A percentile compares a stretch with the other conserved stretches of the same genome.
Evolutionary conservation across 495 filamentous ascomycete genomes (phyloP).

Genomic region (Tuber borchii): DNA sequence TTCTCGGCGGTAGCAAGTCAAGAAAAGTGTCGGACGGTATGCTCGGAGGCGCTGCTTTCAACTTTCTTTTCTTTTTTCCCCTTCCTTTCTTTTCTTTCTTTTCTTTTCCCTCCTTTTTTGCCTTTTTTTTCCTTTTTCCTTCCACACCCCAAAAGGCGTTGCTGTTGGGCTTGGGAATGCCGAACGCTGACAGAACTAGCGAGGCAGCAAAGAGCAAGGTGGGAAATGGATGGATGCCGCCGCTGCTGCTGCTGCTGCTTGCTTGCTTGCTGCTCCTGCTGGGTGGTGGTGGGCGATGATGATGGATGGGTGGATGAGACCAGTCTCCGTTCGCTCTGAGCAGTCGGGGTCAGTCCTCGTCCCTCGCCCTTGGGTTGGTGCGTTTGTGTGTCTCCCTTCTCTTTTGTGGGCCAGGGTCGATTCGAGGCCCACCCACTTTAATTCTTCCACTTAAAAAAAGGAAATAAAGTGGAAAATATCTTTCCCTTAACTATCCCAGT

Average conservation of each 20-base stretch:
- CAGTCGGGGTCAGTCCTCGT: background rate
- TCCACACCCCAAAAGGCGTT: slow-evolving; percentile 1
- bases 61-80: background rate
- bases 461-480: slow-evolving; percentile 4
- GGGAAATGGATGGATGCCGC: background rate
- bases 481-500: background rate
- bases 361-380: background rate
- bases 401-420: background rate
- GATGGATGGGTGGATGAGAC: slow-evolving; percentile 3
- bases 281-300: background rate
- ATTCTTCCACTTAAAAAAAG: background rate
- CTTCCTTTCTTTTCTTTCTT: background rate
- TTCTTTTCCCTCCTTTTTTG: background rate
- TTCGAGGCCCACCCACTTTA: background rate
- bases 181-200: slow-evolving; percentile 1
- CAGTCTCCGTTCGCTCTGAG: background rate
- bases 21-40: background rate
- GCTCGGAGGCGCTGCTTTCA: background rate
- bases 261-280: background rate
- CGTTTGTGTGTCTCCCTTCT: background rate
- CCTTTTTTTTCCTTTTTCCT: background rate
- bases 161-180: slow-evolving; percentile 5
- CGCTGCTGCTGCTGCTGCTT: background rate
- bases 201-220: background rate
- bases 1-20: background rate